These are phyloP conservation scores for Arctostaphylos glauca DNA, from an alignment of 148 eudicot species.

Conservation along the genomic window DNA sequence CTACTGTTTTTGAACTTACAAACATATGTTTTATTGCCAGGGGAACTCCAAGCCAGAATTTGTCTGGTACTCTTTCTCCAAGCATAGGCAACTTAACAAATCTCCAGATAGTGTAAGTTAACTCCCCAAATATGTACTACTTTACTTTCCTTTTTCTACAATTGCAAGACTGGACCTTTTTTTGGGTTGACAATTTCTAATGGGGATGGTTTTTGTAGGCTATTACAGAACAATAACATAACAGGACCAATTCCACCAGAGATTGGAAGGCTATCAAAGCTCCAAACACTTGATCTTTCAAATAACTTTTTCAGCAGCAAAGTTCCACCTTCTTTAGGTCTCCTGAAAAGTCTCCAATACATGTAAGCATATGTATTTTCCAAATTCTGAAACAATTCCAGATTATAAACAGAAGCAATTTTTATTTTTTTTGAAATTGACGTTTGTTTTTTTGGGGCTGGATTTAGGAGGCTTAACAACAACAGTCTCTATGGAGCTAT, in stretches of 20 bases:
- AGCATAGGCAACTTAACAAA: slow-evolving; percentile 72
- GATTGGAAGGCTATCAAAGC: slow-evolving; percentile 57
- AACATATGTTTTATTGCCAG: slow-evolving; percentile 19
- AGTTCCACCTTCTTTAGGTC: slow-evolving; percentile 57
- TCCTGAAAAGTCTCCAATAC: slow-evolving; percentile 51
- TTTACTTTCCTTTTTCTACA: not conserved
- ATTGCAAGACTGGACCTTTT: not conserved
- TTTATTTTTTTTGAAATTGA: not conserved
- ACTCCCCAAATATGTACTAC: not conserved
- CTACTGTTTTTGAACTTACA: not conserved
- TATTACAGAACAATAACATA: slow-evolving; percentile 64
- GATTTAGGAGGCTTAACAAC: slow-evolving; percentile 61
- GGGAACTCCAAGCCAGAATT: slow-evolving; percentile 66
- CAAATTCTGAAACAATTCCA: not conserved
- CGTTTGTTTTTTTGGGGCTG: not conserved
- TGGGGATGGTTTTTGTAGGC: slow-evolving; percentile 32
- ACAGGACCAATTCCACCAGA: slow-evolving; percentile 55
- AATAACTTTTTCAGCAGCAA: slow-evolving; percentile 51
- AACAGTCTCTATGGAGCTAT: slow-evolving; percentile 61
- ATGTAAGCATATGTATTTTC: slow-evolving; percentile 32
- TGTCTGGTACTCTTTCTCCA: slow-evolving; percentile 66
- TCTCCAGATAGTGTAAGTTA: slow-evolving; percentile 61
- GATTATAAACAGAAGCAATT: not conserved
- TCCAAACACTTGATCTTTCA: slow-evolving; percentile 73
- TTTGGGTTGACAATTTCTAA: not conserved